Evolutionary conservation across 192 early-diverging fungal genomes (phyloP), one percentile per base, ranked within the genome.

Genomic region (Backusella macrospora): DNA sequence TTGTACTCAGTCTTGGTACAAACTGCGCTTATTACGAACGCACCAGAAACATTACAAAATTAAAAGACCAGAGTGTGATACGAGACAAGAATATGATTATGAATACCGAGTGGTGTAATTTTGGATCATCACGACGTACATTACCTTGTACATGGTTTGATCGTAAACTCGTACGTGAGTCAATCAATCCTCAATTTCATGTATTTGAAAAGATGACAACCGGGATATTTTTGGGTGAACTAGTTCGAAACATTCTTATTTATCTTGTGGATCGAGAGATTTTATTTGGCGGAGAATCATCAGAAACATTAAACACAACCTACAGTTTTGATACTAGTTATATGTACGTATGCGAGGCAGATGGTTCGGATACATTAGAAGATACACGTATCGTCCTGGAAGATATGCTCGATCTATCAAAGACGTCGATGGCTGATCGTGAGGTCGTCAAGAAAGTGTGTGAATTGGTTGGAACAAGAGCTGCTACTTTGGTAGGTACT

Each of bases 81-180:
- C 8, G 26, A 23, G 76, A 81, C 55, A 26, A 42, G 26, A 89
- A 90, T 64, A 96, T 98, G 93, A 87, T 95, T 70, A 90, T 98
- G 83, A 98, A 96, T 82, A 95, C 89, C 63, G 96, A 98, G 76
- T 98, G 96, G 96, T 93, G 95, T 68, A 94, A 92, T 55, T 96
- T 92, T 84, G 94, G 93, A 75, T 88, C 87, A 48, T 89, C 91
- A 2, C 52, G 70, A 18, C 64, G 70, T 39, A 86, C 92, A n/a
- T 84, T 98, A 23, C 95, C 95, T 42, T 82, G 91, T 73, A 95
- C 93, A 26, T 85, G 86, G 80, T 95, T 91, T 81, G 96, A 98
- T 80, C 86, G 88, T 76, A 88, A 89, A 68, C 83, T 96, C 52
- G 95, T 96, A 78, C 86, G 92, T 42, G 88, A 90, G 72, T 94